phyloP scores from a whole-genome alignment of 208 protist genomes.

The Acanthamoeba sp. region DNA sequence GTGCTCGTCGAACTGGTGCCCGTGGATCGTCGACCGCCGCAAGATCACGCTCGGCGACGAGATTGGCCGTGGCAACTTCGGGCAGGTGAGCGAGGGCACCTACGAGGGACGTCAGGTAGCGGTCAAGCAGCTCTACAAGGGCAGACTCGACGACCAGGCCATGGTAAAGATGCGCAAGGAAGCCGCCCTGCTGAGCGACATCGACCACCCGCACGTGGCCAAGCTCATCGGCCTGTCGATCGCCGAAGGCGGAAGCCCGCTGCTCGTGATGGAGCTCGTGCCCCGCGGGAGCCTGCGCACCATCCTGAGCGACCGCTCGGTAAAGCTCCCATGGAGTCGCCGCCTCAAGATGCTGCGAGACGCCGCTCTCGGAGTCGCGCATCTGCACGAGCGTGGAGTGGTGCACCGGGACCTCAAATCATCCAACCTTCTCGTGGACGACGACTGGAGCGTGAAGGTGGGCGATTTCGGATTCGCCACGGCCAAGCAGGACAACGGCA shows the following conservation, averaged over 20 bases:
- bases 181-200: constrained; percentile 1
- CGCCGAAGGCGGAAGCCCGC: not conserved
- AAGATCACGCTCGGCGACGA: constrained; percentile 5
- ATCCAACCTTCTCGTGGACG: constrained; percentile 36
- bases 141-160: not conserved
- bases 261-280: constrained; percentile 54
- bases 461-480: constrained; percentile 20
- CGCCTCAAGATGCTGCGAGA: not conserved
- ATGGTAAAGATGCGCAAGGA: constrained; percentile 63
- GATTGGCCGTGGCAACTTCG: constrained; percentile 8
- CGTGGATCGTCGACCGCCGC: constrained; percentile 53
- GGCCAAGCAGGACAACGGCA: constrained; percentile 25
- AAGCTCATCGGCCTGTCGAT: constrained; percentile 18
- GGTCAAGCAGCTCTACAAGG: constrained; percentile 58
- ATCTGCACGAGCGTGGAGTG: constrained; percentile 20
- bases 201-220: constrained; percentile 42
- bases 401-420: constrained; percentile 59
- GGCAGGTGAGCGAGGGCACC: constrained; percentile 8
- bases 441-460: constrained; percentile 5
- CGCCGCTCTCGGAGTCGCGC: not conserved
- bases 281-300: constrained; percentile 15
- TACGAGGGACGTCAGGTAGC: constrained; percentile 7
- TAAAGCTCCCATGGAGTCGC: not conserved
- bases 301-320: constrained; percentile 9
- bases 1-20: constrained; percentile 60